Percentiles rank a stretch among this genome's conserved stretches.
Conservation (phyloP, 176 grass and related monocot genomes). For the Ensete glaucum region DNA sequence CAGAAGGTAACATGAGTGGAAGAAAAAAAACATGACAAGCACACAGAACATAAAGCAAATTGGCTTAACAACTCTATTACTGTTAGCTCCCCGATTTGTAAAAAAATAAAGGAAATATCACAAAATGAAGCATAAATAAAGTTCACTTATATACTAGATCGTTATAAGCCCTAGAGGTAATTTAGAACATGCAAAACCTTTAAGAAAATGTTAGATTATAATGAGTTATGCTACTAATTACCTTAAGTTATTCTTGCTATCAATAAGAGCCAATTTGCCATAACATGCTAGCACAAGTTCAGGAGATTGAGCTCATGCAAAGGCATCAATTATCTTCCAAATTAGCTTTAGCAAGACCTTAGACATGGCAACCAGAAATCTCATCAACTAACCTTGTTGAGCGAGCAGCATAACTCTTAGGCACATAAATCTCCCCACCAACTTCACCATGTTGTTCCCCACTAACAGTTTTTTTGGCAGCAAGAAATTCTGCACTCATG, state of each 20-base stretch:
- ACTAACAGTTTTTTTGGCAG: slow-evolving; percentile 81
- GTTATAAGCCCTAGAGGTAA: neutral
- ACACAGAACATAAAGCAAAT: no score
- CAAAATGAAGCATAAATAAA: no score
- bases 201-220: neutral
- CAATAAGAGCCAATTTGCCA: neutral
- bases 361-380: neutral
- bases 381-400: slow-evolving; percentile 23
- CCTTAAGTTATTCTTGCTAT: neutral
- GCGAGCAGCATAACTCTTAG: slow-evolving; percentile 54
- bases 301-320: neutral
- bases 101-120: no score
- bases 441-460: slow-evolving; percentile 95
- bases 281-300: neutral
- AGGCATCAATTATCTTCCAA: neutral
- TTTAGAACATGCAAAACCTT: neutral
- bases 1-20: no score
- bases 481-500: slow-evolving; percentile 85
- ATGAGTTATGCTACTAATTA: neutral
- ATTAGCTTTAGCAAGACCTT: neutral
- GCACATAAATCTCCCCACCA: slow-evolving; percentile 94
- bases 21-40: no score
- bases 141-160: no score
- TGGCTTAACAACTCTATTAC: no score
- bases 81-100: no score